Base-by-base conservation (phyloP, 2,329 filamentous ascomycete genomes). In the Metarhizium robertsii region DNA sequence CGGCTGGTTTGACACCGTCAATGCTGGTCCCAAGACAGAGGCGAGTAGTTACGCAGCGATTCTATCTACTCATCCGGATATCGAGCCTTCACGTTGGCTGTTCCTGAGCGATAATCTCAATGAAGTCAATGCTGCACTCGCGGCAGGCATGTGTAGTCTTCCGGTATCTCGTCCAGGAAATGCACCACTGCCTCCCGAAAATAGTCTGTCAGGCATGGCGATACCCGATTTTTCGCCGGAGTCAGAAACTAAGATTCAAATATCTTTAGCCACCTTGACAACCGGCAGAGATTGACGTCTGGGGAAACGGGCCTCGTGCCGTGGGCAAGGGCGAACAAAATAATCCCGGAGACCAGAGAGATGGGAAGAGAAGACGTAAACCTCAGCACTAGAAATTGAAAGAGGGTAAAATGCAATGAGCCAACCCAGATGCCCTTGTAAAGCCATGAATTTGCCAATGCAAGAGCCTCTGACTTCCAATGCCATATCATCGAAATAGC, bases 51-150 rank as follows among this genome's bases (percentile, higher is more conserved):
- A 92, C 71, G 69, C 72, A 61, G 81, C 75, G 62, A 91, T 92
- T 61, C 75, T 80, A 50, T 66, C 66, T 42, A 65, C 63, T 42
- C 57, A 66, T 56, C 67, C 80, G 16, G 71, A 75, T 38, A 72
- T 77, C 55, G 62, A 73, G 52, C 68, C 77, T 18, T 69, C 68
- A 11, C 75, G 79, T 55, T 88, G 88, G 75, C 74, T 90, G n/a
- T 94, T 94, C 68, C 73, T 92, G 58, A 92, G 87, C 64, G 89
- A 94, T 71, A 91, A 91, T 65, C 77, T 88, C 49, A 81, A 79
- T 65, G 85, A 88, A 70, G 83, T 87, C 40, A 75, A 79, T 53
- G 84, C 85, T 50, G 85, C 85, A 46, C 75, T 76, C 58, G 71
- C 70, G 55, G 80, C 83, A 11, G 84, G 84, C n/a, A 83, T 88